Evolutionary conservation across 2,329 filamentous ascomycete genomes (phyloP), one percentile per base, ranked within the genome.

Genomic region (Amphichorda felina): DNA sequence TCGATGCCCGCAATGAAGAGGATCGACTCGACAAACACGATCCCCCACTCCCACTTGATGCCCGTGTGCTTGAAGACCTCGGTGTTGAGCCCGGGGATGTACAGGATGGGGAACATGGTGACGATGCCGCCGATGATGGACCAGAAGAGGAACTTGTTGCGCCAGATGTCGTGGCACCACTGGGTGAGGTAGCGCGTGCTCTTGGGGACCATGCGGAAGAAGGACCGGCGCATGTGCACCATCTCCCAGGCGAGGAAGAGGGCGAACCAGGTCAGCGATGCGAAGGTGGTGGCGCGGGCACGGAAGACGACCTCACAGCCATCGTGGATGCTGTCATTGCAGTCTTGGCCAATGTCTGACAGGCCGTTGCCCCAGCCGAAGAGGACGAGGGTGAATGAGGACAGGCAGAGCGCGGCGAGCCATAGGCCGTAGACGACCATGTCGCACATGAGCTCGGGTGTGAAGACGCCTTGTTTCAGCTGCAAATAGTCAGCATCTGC

Each of bases 181-280:
- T 81, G 72, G 0, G 72, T 76, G 41, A 77, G 70, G 47, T 75
- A 72, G 31, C 56, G 61, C 44, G 70, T 73, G 35, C 69, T 72
- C 36, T 64, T 63, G 5, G 79, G 75, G 45, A 81, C 69, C 75
- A 84, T 81, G 45, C 71, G 68, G 67, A 85, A 85, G 60, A 85
- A 81, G 5, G 71, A 77, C 34, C 76, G 70, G 18, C 80, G 73
- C 60, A 81, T 68, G 42, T 81, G 67, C 40, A 83, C 64, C 69
- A 83, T 79, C 48, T 85, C 79, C 81, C 80, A 85, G 0, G 80
- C 81, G 8, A 83, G 66, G 60, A 85, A 82, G 17, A 84, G 67
- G 0, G 79, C 77, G 39, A 77, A 79, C 79, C 79, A 85, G 2
- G 80, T 84, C 37, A 85, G 60, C 42, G 72, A 79, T 14, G 77